Conservation (phyloP, 2,329 filamentous ascomycete species). For the Tympanopsis confertula region DNA sequence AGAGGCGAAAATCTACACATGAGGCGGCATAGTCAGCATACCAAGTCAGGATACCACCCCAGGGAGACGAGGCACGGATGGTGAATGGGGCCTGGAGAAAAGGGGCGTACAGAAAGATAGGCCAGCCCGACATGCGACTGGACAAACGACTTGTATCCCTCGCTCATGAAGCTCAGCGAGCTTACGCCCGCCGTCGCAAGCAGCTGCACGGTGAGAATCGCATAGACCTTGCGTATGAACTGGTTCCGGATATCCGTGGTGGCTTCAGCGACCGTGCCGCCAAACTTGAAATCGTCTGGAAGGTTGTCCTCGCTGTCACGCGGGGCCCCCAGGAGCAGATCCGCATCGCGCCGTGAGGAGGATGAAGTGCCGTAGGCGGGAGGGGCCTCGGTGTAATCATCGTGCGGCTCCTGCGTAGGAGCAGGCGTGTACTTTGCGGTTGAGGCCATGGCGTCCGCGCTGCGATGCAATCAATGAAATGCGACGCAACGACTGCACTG, state of each 20-base stretch:
- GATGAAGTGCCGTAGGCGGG: slow-evolving; percentile 63
- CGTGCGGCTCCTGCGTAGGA: slow-evolving; percentile 76
- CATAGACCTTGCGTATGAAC: slow-evolving; percentile 94
- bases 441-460: slow-evolving; percentile 54
- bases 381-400: slow-evolving; percentile 64
- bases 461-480: too few species aligned
- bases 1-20: slow-evolving; percentile 56
- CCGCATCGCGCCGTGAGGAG: slow-evolving; percentile 37
- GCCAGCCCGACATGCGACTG: slow-evolving; percentile 74
- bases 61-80: neutral
- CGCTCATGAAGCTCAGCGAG: slow-evolving; percentile 69
- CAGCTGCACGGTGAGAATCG: slow-evolving; percentile 88
- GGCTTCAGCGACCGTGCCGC: slow-evolving; percentile 26
- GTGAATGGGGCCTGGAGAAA: neutral
- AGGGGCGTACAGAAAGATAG: slow-evolving; percentile 58
- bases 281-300: slow-evolving; percentile 94
- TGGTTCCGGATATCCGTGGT: slow-evolving; percentile 93
- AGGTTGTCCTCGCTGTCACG: slow-evolving; percentile 80
- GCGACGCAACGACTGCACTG: too few species aligned
- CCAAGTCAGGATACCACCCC: neutral
- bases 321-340: slow-evolving; percentile 52
- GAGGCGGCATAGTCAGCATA: slow-evolving; percentile 8
- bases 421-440: slow-evolving; percentile 75
- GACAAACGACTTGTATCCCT: slow-evolving; percentile 73
- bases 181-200: slow-evolving; percentile 72